A percentile compares a stretch with the other conserved stretches of the same genome.
phyloP scores from a whole-genome alignment of 2,329 filamentous ascomycete species.

The Exophiala xenobiotica region DNA sequence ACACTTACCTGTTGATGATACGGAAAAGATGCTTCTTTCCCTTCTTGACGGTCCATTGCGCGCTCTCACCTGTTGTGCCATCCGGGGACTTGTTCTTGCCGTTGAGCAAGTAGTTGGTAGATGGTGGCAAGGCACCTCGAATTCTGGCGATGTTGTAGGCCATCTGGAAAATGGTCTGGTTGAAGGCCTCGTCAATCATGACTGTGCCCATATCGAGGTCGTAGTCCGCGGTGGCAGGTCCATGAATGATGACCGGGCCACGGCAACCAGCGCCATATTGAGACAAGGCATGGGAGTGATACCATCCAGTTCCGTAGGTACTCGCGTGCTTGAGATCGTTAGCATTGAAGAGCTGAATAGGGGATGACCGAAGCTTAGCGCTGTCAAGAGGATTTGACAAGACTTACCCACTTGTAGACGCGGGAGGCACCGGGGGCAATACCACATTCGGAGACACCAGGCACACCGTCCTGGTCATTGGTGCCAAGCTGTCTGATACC shows the following conservation, averaged over 20 bases:
- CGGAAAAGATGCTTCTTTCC: constrained; percentile 32
- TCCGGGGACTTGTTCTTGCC: constrained; percentile 29
- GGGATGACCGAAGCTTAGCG: neutral
- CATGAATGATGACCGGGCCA: constrained; percentile 30
- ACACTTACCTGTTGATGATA: constrained; percentile 30
- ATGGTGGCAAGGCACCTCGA: constrained; percentile 18
- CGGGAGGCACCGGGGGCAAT: constrained; percentile 52
- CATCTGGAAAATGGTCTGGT: constrained; percentile 25
- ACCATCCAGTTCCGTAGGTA: constrained; percentile 57
- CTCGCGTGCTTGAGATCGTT: constrained; percentile 12
- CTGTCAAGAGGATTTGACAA: constrained; percentile 39
- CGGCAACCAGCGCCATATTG: constrained; percentile 30
- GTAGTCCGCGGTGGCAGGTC: constrained; percentile 30
- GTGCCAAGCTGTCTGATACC: constrained; percentile 59
- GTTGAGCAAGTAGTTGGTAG: constrained; percentile 30
- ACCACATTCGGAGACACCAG: constrained; percentile 53
- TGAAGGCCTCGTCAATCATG: constrained; percentile 29
- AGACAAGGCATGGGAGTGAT: constrained; percentile 59
- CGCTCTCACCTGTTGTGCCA: constrained; percentile 19
- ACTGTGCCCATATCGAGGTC: constrained; percentile 28
- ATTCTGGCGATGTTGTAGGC: constrained; percentile 24
- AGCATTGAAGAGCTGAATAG: neutral
- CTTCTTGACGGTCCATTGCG: constrained; percentile 25
- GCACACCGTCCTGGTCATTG: constrained; percentile 59
- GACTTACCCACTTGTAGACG: constrained; percentile 57